Conservation (phyloP, 371 early-diverging fungal species). For the Blakeslea trispora region DNA sequence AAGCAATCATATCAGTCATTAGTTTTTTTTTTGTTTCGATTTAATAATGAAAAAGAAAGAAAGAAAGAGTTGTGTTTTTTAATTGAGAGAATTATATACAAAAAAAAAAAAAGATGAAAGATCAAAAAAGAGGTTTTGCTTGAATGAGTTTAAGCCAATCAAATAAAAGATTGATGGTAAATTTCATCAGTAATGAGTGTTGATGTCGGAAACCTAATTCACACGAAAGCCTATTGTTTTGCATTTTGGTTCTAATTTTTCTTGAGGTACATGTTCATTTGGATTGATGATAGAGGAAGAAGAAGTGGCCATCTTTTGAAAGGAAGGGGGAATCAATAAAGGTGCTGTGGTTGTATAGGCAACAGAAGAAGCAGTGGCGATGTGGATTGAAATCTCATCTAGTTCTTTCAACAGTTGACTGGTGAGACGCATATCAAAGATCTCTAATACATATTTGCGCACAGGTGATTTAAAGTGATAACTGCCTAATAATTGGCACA, state of each 20-base stretch:
- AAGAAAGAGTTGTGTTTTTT: constrained; percentile 10
- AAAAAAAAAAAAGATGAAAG: constrained; percentile 12
- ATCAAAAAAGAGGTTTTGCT: constrained; percentile 6
- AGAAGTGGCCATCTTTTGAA: neutral
- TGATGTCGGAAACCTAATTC: neutral
- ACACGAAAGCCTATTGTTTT: constrained; percentile 11
- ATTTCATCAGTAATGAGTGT: constrained; percentile 12
- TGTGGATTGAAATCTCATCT: constrained; percentile 22
- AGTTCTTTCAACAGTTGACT: constrained; percentile 36
- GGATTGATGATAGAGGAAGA: constrained; percentile 10
- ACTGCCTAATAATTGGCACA: constrained; percentile 60
- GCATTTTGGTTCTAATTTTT: constrained; percentile 22
- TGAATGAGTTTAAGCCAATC: constrained; percentile 20
- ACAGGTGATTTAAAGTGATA: constrained; percentile 79
- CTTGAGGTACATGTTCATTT: constrained; percentile 18
- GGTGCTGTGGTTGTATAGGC: constrained; percentile 11
- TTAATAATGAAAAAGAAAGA: constrained; percentile 9
- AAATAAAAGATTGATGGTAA: constrained; percentile 8
- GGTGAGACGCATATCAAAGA: constrained; percentile 74
- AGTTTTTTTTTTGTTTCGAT: too few species aligned
- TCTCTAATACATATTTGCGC: constrained; percentile 76
- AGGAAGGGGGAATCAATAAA: neutral
- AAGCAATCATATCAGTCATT: constrained; percentile 34
- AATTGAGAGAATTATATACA: constrained; percentile 7
- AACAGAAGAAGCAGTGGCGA: constrained; percentile 5